These are phyloP conservation scores for Gelatoporia subvermispora DNA, from an alignment of 768 basidiomycete species.

Conservation along the genomic window DNA sequence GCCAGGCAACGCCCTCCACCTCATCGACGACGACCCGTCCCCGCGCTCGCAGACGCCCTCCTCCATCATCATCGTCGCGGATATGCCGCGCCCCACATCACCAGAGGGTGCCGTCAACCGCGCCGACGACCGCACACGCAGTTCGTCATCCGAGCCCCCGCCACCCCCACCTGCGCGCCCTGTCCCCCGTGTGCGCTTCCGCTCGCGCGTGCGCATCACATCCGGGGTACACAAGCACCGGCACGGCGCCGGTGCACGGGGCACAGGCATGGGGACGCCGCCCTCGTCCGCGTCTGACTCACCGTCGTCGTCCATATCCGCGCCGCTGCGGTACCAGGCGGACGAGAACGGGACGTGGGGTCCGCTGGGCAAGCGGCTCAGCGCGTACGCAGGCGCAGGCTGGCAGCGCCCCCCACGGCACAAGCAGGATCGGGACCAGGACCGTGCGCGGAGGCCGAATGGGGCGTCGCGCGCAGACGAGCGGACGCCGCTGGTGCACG, in stretches of 20 bases:
- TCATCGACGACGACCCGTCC: conserved; percentile 27
- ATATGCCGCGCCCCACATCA: background rate
- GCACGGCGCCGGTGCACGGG: conserved; percentile 11
- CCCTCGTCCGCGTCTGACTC: conserved; percentile 57
- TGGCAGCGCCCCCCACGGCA: conserved; percentile 5
- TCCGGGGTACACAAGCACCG: conserved; percentile 56
- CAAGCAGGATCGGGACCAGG: conserved; percentile 5
- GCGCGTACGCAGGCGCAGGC: conserved; percentile 19
- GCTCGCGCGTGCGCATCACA: conserved; percentile 72
- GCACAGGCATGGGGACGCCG: conserved; percentile 25
- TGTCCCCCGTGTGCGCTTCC: conserved; percentile 52
- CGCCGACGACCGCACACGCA: conserved; percentile 3
- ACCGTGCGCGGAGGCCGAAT: background rate
- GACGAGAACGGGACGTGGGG: conserved; percentile 52
- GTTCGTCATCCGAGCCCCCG: conserved; percentile 9
- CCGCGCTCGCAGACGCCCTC: conserved; percentile 21
- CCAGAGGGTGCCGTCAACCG: conserved; percentile 6
- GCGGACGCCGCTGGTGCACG: conserved; percentile 33
- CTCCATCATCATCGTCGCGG: conserved; percentile 17
- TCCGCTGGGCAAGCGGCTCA: conserved; percentile 56
- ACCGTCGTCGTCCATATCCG: conserved; percentile 78
- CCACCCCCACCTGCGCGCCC: conserved; percentile 7
- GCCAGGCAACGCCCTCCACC: conserved; percentile 30
- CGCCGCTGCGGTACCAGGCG: conserved; percentile 56
- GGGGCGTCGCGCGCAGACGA: conserved; percentile 30